phyloP scores from a whole-genome alignment of 106 monocot species.

The Phalaenopsis aphrodite region DNA sequence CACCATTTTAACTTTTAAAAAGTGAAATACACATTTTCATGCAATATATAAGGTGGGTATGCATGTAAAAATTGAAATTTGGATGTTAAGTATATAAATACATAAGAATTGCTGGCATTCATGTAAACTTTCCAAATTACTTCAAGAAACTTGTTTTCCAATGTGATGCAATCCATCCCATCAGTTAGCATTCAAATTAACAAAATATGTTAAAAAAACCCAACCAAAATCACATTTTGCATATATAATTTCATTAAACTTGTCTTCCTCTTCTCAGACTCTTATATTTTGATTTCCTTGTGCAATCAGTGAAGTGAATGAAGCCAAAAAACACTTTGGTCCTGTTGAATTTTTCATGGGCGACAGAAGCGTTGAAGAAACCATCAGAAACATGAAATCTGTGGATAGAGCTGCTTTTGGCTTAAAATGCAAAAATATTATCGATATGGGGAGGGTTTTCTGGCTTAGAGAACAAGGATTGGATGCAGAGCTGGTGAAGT shows the following conservation, averaged over 20 bases:
- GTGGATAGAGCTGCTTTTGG: constrained; percentile 51
- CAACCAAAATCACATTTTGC: too few species aligned
- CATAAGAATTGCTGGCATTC: neutral
- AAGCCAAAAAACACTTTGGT: neutral
- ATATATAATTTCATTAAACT: too few species aligned
- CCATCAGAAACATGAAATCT: constrained; percentile 42
- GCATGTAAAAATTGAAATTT: too few species aligned
- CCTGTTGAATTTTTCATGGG: neutral
- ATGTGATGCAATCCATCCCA: too few species aligned
- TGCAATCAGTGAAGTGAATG: constrained; percentile 8
- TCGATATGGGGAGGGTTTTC: constrained; percentile 62
- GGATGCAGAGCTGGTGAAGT: constrained; percentile 56
- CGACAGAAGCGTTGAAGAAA: constrained; percentile 35
- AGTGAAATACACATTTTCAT: too few species aligned
- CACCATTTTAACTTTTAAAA: too few species aligned
- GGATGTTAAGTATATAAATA: too few species aligned
- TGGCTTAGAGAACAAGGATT: constrained; percentile 59
- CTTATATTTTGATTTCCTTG: neutral
- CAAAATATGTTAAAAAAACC: too few species aligned
- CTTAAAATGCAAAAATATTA: constrained; percentile 90
- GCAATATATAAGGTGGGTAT: too few species aligned
- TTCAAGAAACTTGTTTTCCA: too few species aligned
- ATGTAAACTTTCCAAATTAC: neutral
- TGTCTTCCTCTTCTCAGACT: too few species aligned
- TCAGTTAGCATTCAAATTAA: too few species aligned